A percentile compares a stretch with the other conserved stretches of the same genome.
phyloP scores from a whole-genome alignment of 2,329 filamentous ascomycete species.

The Trichoderma pleuroti region DNA sequence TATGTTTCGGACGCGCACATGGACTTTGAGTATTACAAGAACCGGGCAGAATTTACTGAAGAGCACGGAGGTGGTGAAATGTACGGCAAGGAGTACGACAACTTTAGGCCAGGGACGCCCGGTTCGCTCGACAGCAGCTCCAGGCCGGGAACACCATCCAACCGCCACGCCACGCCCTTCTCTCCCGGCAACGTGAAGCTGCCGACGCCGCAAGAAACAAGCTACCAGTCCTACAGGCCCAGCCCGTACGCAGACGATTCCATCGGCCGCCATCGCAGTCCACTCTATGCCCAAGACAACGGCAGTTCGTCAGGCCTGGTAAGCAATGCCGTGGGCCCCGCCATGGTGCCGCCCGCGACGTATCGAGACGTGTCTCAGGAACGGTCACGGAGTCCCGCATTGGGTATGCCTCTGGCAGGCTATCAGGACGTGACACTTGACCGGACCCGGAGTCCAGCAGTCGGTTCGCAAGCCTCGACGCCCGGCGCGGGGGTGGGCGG shows the following conservation, averaged over 20 bases:
- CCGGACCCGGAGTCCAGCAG: constrained; percentile 12
- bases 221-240: constrained; percentile 30
- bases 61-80: constrained; percentile 77
- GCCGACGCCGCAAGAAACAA: constrained; percentile 28
- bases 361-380: constrained; percentile 27
- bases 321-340: constrained; percentile 50
- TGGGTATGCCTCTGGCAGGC: constrained; percentile 21
- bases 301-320: constrained; percentile 53
- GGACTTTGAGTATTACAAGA: constrained; percentile 90
- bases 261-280: constrained; percentile 39
- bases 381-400: constrained; percentile 10
- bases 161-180: constrained; percentile 35
- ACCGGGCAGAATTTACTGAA: constrained; percentile 80
- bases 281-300: constrained; percentile 50
- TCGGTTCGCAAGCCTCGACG: constrained; percentile 22
- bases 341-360: constrained; percentile 36
- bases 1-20: constrained; percentile 81
- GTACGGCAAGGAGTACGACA: constrained; percentile 58
- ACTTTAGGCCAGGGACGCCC: constrained; percentile 60
- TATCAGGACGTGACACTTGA: constrained; percentile 26
- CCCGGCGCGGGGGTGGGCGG: constrained; percentile 48
- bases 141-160: constrained; percentile 46
- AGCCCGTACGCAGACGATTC: constrained; percentile 24
- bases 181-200: constrained; percentile 30
- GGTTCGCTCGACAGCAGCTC: constrained; percentile 49